Percentiles rank a stretch among this genome's conserved stretches.
phyloP scores from a whole-genome alignment of 805 yeast species.

The Yarrowia hollandica region DNA sequence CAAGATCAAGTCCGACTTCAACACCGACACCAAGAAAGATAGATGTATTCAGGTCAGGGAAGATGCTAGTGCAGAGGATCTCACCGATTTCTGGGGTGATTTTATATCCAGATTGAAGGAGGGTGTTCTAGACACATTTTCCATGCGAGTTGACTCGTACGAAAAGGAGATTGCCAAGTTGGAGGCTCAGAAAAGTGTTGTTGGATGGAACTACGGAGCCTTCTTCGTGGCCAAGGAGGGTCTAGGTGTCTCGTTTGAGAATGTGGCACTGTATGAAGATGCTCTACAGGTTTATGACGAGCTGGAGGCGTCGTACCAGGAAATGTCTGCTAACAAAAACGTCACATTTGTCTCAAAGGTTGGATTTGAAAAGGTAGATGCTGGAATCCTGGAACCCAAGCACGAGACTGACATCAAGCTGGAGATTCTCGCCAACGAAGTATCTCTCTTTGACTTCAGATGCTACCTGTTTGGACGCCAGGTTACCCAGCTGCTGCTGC shows the following conservation, averaged over 20 bases:
- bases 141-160: conserved; percentile 47
- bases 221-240: conserved; percentile 51
- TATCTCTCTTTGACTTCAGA: conserved; percentile 45
- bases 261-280: conserved; percentile 61
- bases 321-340: conserved; percentile 33
- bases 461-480: conserved; percentile 44
- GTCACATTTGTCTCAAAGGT: conserved; percentile 40
- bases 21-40: conserved; percentile 42
- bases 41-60: conserved; percentile 40
- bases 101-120: conserved; percentile 50
- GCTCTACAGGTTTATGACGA: conserved; percentile 55
- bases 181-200: conserved; percentile 40
- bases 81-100: conserved; percentile 52
- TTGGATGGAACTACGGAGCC: conserved; percentile 50
- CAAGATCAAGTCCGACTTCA: conserved; percentile 56
- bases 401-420: conserved; percentile 36
- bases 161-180: conserved; percentile 46
- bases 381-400: conserved; percentile 32
- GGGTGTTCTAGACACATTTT: conserved; percentile 56
- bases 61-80: conserved; percentile 32
- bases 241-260: conserved; percentile 53
- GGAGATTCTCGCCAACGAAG: conserved; percentile 41
- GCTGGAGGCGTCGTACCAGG: conserved; percentile 43
- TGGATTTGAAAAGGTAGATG: conserved; percentile 36
- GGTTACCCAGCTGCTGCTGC: conserved; percentile 39